phyloP scores from a whole-genome alignment of 1,284 basidiomycete species.

The Ustilago crameri region DNA sequence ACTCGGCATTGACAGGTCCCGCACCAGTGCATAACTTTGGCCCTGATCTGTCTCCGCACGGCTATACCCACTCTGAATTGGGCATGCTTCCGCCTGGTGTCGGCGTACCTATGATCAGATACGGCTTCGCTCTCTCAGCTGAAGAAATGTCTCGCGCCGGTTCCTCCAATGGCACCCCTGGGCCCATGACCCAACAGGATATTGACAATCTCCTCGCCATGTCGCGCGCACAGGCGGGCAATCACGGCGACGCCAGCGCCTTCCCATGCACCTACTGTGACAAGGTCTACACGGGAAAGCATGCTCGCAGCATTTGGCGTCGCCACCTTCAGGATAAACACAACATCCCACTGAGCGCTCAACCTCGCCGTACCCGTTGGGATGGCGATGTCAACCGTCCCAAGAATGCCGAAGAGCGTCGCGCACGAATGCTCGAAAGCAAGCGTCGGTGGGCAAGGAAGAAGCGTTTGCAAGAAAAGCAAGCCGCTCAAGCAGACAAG shows the following conservation, averaged over 20 bases:
- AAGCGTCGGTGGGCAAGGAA: conserved; percentile 73
- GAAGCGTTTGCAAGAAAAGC: conserved; percentile 68
- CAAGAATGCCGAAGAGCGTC: conserved; percentile 71
- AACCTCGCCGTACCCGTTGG: conserved; percentile 72
- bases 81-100: conserved; percentile 19
- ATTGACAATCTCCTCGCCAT: conserved; percentile 61
- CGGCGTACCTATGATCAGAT: conserved; percentile 41
- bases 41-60: conserved; percentile 20
- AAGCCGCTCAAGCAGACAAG: conserved; percentile 35
- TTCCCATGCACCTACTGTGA: conserved; percentile 70
- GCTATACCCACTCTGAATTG: conserved; percentile 27
- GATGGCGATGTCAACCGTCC: conserved; percentile 72
- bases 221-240: conserved; percentile 56
- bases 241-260: conserved; percentile 45
- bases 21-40: conserved; percentile 14
- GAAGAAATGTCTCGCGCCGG: conserved; percentile 33
- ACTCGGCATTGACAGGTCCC: conserved; percentile 22
- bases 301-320: conserved; percentile 73
- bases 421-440: conserved; percentile 71
- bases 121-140: conserved; percentile 24
- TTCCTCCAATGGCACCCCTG: conserved; percentile 27
- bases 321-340: conserved; percentile 73
- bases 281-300: conserved; percentile 72
- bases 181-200: conserved; percentile 47
- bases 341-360: conserved; percentile 71